Base-by-base conservation (phyloP, 2,329 filamentous ascomycete species). In the Aureobasidium sp. region DNA sequence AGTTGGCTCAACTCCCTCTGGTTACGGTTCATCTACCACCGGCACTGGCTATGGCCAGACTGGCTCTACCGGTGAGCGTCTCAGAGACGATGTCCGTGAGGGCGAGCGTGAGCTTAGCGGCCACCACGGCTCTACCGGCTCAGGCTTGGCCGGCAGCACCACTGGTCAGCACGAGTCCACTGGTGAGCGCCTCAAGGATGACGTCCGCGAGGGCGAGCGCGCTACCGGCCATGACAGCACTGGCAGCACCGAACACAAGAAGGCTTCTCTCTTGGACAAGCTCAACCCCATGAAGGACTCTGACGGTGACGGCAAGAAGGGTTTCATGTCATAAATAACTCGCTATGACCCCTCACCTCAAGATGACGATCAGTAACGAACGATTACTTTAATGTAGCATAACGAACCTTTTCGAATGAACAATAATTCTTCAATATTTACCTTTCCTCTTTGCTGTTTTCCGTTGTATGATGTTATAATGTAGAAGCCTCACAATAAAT, bases 291-390 rank as follows among this genome's bases (percentile, higher is more conserved):
- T 73, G 70, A 76, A 73, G 45, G 81, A 85, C 66, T 64, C 81
- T 32, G 75, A 83, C 65, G 74, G 79, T 47, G 81, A 85, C 70
- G 82, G 83, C 62, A 82, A 83, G 75, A 72, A 74, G 41, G 82
- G 81, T 3, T 67, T 84, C 65, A 80, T 83, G 78, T 71, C 77
- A 55, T 82, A 77, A 66, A 66, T n/a, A 58, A 58, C 29, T 30
- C 52, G 16, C n/a, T 32, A 32, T 16, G 54, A 58, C 29, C 37
- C 25, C 42, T 5, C 32, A 34, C 30, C 11, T 37, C 21, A 21
- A 29, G 21, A 41, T 11, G 10, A 57, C n/a, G 52, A 54, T 42
- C n/a, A 53, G 36, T 39, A 10, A 53, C 25, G 54, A 58, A 47
- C 42, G 29, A 57, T 45, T 34, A 55, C 25, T 30, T 45, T 58